Evolutionary conservation across 2,329 filamentous ascomycete genomes (phyloP), one percentile per base, ranked within the genome.

Genomic region (Colletotrichum sp.): DNA sequence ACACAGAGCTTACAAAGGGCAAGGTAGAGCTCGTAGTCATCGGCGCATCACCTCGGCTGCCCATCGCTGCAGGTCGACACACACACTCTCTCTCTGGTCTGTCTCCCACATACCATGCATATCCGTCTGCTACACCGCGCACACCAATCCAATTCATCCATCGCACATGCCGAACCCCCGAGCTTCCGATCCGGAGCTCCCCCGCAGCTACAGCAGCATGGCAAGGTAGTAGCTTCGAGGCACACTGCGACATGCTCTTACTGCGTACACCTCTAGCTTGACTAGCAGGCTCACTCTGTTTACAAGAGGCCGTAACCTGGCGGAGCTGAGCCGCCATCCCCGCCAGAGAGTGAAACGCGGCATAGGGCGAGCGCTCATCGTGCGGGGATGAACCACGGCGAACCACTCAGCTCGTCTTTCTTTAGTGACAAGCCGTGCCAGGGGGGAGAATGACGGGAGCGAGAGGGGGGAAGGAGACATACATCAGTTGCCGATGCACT

Each of bases 121-220:
- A 60, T 43, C 48, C 32, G 52, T 21, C 16, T 34, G 26, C 30
- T 43, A 65, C 48, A 48, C 52, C 39, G 28, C 43, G 14, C 55
- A 48, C 16, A 55, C 52, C 36, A 67, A 32, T 36, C 13, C 70
- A 55, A 24, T 52, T 13, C n/a, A 52, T 7, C 64, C 59, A 48
- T 39, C 43, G 48, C 32, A 69, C 70, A 76, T 74, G 64, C 74
- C 74, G 74, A 76, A 76, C 70, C 74, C 43, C 74, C 74, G 74
- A 76, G 48, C 28, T 21, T 48, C 43, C 57, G 52, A 52, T 52
- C 43, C 43, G 43, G 43, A 68, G 70, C 74, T 73, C 43, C 73
- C 64, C 65, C 57, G 59, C 70, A 73, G 70, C 73, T 24, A 26
- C 16, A 43, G 72, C 48, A 39, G 9, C 67, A 70, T 64, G 43